Percentiles rank a stretch among this genome's conserved stretches.
phyloP scores from a whole-genome alignment of 139 green algal species.

The Chlorella sp. region DNA sequence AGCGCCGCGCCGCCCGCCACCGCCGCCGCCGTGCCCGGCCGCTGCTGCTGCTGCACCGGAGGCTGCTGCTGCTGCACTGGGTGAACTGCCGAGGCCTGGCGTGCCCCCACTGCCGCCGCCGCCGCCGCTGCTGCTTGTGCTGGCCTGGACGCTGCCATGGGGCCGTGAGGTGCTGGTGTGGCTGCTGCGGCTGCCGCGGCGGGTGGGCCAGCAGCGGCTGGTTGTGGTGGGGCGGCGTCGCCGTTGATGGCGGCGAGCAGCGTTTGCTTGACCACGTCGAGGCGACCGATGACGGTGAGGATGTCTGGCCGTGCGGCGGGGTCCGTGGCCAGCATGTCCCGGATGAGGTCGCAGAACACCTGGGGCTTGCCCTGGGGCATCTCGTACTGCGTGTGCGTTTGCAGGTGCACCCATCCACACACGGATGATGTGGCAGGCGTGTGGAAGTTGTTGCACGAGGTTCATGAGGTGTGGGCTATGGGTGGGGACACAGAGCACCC shows the following conservation, averaged over 20 bases:
- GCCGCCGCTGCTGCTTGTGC: background rate
- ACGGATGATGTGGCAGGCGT: no score
- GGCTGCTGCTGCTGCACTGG: background rate
- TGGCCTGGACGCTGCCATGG: background rate
- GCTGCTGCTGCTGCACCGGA: background rate
- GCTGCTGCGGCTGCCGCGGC: background rate
- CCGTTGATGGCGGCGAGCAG: background rate
- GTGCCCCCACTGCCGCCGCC: background rate
- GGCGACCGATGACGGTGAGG: background rate
- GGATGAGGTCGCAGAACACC: conserved; percentile 7
- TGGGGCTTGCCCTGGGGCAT: conserved; percentile 7
- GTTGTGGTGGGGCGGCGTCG: no score
- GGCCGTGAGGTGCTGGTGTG: background rate
- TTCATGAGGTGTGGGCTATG: no score
- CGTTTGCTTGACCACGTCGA: background rate
- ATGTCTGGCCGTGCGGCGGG: conserved; percentile 11
- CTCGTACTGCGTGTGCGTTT: conserved; percentile 6
- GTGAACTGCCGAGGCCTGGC: no score
- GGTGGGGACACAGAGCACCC: no score
- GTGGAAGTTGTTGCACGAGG: no score
- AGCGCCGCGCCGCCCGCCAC: no score
- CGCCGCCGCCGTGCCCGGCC: background rate
- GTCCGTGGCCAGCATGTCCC: conserved; percentile 5
- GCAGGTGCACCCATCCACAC: no score
- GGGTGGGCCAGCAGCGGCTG: background rate